Conservation (phyloP, 1,284 basidiomycete species). For the Papiliotrema fonsecae region DNA sequence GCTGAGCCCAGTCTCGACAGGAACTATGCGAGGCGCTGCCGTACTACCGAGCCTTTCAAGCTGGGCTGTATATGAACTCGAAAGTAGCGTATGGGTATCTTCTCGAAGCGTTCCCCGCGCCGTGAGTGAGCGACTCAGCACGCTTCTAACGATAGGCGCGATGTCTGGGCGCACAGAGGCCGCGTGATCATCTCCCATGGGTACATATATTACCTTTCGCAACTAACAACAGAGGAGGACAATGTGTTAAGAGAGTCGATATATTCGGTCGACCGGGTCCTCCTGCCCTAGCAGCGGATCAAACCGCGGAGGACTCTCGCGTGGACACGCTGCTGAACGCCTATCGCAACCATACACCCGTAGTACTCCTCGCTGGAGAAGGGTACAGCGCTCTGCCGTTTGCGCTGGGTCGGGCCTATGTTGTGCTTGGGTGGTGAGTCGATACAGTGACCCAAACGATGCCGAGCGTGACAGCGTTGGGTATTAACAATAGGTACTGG, state of each 20-base stretch:
- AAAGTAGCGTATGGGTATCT: slow-evolving; percentile 40
- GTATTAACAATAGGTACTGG: slow-evolving; percentile 31
- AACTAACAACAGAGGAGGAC: slow-evolving; percentile 21
- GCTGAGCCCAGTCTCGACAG: slow-evolving; percentile 30
- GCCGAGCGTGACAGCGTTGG: not conserved
- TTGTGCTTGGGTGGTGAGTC: slow-evolving; percentile 40
- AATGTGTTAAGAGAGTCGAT: slow-evolving; percentile 17
- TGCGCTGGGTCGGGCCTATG: slow-evolving; percentile 29
- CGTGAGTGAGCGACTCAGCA: slow-evolving; percentile 19
- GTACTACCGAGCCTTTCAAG: slow-evolving; percentile 44
- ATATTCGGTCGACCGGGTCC: slow-evolving; percentile 13
- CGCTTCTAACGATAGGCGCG: slow-evolving; percentile 23
- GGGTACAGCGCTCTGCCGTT: slow-evolving; percentile 38
- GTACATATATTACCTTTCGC: slow-evolving; percentile 9
- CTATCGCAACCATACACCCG: slow-evolving; percentile 18
- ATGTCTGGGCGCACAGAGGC: slow-evolving; percentile 37
- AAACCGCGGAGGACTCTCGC: slow-evolving; percentile 25
- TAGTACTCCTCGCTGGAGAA: slow-evolving; percentile 37
- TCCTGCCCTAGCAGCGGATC: slow-evolving; percentile 30
- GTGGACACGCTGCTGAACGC: slow-evolving; percentile 34
- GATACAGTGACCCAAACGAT: too few species aligned
- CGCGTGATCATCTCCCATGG: slow-evolving; percentile 42
- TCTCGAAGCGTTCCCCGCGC: slow-evolving; percentile 37
- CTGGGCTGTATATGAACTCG: slow-evolving; percentile 38
- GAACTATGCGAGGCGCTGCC: slow-evolving; percentile 44